These are phyloP conservation scores for Inga oerstediana DNA, from an alignment of 306 rosid genomes.

Conservation along the genomic window DNA sequence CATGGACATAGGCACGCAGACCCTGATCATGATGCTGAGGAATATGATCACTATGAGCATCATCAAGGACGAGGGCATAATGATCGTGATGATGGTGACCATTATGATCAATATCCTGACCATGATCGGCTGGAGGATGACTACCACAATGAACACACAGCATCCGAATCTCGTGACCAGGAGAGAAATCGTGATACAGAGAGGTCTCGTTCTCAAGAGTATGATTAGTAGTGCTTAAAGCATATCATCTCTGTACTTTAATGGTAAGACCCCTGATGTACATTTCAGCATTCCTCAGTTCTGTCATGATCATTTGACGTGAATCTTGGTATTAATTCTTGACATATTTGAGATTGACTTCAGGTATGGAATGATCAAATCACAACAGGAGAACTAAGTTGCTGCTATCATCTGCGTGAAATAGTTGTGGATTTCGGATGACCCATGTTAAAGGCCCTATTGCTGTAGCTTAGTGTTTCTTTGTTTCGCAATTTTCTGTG, in stretches of 20 bases:
- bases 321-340: slow-evolving; percentile 6
- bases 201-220: slow-evolving; percentile 83
- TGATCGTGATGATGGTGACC: slow-evolving; percentile 64
- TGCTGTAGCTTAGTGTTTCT: slow-evolving; percentile 13
- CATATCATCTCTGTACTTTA: slow-evolving; percentile 7
- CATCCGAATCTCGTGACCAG: slow-evolving; percentile 68
- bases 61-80: slow-evolving; percentile 57
- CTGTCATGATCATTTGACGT: slow-evolving; percentile 9
- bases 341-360: neutral
- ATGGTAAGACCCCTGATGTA: slow-evolving; percentile 39
- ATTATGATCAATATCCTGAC: slow-evolving; percentile 67
- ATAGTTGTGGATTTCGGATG: neutral
- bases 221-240: slow-evolving; percentile 46
- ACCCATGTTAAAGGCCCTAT: slow-evolving; percentile 21
- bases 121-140: slow-evolving; percentile 72
- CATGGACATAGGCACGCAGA: slow-evolving; percentile 70
- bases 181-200: slow-evolving; percentile 70
- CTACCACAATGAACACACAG: slow-evolving; percentile 53
- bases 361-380: slow-evolving; percentile 1
- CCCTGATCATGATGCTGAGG: slow-evolving; percentile 64
- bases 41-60: slow-evolving; percentile 58
- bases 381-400: slow-evolving; percentile 18
- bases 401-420: slow-evolving; percentile 17
- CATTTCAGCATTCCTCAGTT: slow-evolving; percentile 23
- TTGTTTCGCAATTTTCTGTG: slow-evolving; percentile 14